A percentile compares a stretch with the other conserved stretches of the same genome.
Evolutionary conservation across 2,329 filamentous ascomycete species (phyloP).

Genomic region (Verticillium klebahnii): DNA sequence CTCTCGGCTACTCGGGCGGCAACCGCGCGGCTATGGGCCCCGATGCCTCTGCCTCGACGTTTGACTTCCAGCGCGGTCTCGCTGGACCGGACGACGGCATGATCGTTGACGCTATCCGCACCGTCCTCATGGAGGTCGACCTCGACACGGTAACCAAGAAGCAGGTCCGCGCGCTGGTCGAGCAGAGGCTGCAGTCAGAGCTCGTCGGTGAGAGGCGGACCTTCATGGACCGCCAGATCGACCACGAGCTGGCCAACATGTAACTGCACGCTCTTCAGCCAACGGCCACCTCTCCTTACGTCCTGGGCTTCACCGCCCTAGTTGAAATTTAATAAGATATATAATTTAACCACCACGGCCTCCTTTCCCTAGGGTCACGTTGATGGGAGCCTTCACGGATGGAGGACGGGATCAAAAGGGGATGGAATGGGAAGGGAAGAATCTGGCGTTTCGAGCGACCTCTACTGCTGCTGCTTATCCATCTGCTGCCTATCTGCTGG

Average conservation of each 20-base stretch:
- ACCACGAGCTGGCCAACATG: constrained; percentile 91
- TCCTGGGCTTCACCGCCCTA: neutral
- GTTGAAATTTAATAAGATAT: neutral
- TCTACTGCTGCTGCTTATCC: neutral
- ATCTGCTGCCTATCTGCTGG: neutral
- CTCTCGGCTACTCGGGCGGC: constrained; percentile 44
- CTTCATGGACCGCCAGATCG: constrained; percentile 91
- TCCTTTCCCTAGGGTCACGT: neutral
- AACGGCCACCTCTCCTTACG: neutral
- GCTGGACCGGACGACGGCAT: constrained; percentile 71
- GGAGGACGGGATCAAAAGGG: neutral
- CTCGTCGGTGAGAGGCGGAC: constrained; percentile 78
- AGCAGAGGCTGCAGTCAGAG: constrained; percentile 89
- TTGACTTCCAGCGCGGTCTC: constrained; percentile 56
- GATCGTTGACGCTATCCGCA: constrained; percentile 81
- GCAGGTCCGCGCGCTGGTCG: constrained; percentile 84
- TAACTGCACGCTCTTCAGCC: constrained; percentile 34
- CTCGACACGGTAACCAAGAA: constrained; percentile 98
- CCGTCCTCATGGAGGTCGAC: constrained; percentile 81
- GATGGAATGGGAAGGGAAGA: neutral
- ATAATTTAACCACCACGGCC: neutral
- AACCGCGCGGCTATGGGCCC: constrained; percentile 39
- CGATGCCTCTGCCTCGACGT: constrained; percentile 45
- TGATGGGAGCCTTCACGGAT: neutral
- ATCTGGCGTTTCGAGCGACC: neutral